These are phyloP conservation scores for Trifolium pratense DNA, from an alignment of 306 rosid genomes.

Conservation along the genomic window DNA sequence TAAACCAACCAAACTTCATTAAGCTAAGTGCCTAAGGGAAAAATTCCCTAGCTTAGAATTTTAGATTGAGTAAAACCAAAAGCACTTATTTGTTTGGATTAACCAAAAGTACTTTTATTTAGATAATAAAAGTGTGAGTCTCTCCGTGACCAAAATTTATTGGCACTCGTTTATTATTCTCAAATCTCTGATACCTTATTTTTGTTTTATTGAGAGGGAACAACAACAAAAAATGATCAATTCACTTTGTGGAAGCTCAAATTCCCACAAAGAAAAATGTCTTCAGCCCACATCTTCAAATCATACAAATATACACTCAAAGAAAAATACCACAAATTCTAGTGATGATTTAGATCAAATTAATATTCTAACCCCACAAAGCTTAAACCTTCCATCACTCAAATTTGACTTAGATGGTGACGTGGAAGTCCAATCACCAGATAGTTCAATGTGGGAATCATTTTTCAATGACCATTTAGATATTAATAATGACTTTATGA, in stretches of 20 bases:
- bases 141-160: too few relatives aligned
- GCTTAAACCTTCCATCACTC: slow-evolving; percentile 65
- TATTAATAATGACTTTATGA: slow-evolving; percentile 66
- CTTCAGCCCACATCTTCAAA: slow-evolving; percentile 1
- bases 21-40: background rate
- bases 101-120: background rate
- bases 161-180: too few relatives aligned
- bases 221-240: slow-evolving; percentile 57
- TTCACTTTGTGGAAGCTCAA: slow-evolving; percentile 73
- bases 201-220: slow-evolving; percentile 15
- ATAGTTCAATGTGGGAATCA: slow-evolving; percentile 81
- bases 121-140: too few relatives aligned
- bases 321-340: slow-evolving; percentile 36
- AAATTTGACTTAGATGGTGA: slow-evolving; percentile 78
- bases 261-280: slow-evolving; percentile 4
- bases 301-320: background rate
- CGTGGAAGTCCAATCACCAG: slow-evolving; percentile 80
- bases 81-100: background rate
- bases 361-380: slow-evolving; percentile 60
- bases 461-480: slow-evolving; percentile 79
- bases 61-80: background rate
- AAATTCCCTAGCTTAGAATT: background rate
- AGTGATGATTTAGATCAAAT: slow-evolving; percentile 55
- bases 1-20: slow-evolving; percentile 40
- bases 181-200: too few relatives aligned